These are phyloP conservation scores for Grigorovia jiainica DNA, from an alignment of 805 yeast genomes.

Conservation along the genomic window DNA sequence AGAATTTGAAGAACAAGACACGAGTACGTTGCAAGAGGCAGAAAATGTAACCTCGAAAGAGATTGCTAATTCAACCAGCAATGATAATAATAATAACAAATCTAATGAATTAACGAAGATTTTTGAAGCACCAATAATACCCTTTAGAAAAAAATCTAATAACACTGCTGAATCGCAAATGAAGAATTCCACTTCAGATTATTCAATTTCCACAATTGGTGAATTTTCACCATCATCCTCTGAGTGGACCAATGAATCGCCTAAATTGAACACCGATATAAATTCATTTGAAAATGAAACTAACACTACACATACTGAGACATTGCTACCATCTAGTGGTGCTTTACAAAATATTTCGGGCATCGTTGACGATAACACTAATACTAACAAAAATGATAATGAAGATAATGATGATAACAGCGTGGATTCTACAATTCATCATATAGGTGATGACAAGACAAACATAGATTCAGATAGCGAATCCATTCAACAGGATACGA, in stretches of 20 bases:
- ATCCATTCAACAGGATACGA: neutral
- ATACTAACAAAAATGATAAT: neutral
- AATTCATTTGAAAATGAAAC: neutral
- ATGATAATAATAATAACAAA: neutral
- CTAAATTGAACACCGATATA: conserved; percentile 15
- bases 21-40: neutral
- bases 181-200: conserved; percentile 26
- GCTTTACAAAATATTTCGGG: conserved; percentile 34
- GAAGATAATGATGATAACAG: neutral
- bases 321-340: conserved; percentile 30
- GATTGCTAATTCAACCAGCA: neutral
- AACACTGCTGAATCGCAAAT: conserved; percentile 11
- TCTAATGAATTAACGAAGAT: conserved; percentile 17
- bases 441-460: no score
- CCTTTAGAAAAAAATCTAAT: conserved; percentile 14
- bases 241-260: conserved; percentile 34
- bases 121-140: conserved; percentile 24
- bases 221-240: conserved; percentile 40
- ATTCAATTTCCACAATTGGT: conserved; percentile 34
- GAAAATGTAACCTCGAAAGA: neutral
- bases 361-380: conserved; percentile 18
- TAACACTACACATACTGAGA: neutral
- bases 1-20: neutral
- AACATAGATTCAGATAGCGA: neutral
- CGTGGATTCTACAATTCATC: no score